Percentiles rank a stretch among this genome's conserved stretches.
These are phyloP conservation scores for Drechslerella dactyloides DNA, from an alignment of 2,329 filamentous ascomycete genomes.

Conservation along the genomic window DNA sequence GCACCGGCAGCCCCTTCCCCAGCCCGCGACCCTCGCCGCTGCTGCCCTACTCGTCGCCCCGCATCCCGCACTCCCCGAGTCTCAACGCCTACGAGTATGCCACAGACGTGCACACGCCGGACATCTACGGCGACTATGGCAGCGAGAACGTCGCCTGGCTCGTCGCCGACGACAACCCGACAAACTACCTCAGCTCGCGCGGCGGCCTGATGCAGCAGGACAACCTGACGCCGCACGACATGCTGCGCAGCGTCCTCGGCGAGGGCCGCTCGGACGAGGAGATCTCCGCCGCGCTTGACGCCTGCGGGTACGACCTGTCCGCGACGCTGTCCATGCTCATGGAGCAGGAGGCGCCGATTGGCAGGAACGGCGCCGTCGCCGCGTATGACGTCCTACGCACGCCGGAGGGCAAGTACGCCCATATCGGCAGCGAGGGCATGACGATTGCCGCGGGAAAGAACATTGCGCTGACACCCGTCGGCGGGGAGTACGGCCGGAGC, in stretches of 20 bases:
- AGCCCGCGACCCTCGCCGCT: conserved; percentile 92
- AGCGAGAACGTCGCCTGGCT: conserved; percentile 97
- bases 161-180: conserved; percentile 78
- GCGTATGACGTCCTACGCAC: conserved; percentile 31
- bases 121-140: conserved; percentile 88
- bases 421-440: conserved; percentile 41
- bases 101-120: conserved; percentile 78
- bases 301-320: conserved; percentile 90
- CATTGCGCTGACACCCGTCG: conserved; percentile 62
- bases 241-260: conserved; percentile 91
- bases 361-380: background rate
- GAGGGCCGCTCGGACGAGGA: conserved; percentile 90
- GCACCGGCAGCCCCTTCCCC: conserved; percentile 82
- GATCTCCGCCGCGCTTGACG: conserved; percentile 86
- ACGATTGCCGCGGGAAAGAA: conserved; percentile 47
- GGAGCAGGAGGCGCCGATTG: conserved; percentile 62
- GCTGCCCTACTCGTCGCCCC: conserved; percentile 84
- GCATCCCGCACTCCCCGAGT: conserved; percentile 90
- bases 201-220: conserved; percentile 64
- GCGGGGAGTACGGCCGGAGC: conserved; percentile 60
- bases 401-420: conserved; percentile 38
- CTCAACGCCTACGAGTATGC: conserved; percentile 87
- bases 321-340: conserved; percentile 89
- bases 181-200: conserved; percentile 77
- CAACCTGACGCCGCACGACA: conserved; percentile 98